Evolutionary conservation across 2,329 filamentous ascomycete genomes (phyloP).

Genomic region (Talaromyces atroroseus): DNA sequence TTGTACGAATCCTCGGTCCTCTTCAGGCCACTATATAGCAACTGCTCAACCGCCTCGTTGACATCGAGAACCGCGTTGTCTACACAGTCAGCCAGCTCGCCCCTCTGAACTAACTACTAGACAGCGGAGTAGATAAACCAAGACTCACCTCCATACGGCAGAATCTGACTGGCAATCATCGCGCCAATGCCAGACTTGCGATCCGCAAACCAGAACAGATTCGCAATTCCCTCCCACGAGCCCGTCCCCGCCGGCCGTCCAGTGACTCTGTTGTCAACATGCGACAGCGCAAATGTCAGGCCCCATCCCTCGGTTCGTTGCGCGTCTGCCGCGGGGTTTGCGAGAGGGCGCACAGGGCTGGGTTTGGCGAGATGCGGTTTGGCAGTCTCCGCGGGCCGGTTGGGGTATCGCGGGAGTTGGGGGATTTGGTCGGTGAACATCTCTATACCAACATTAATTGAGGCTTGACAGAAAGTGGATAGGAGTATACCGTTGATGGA

Average conservation of each 20-base stretch:
- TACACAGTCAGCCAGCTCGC: background rate
- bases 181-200: slow-evolving; percentile 52
- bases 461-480: background rate
- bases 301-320: slow-evolving; percentile 59
- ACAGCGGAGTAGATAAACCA: too few relatives aligned
- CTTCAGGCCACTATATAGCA: slow-evolving; percentile 5
- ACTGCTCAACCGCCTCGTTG: slow-evolving; percentile 7
- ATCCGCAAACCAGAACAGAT: slow-evolving; percentile 57
- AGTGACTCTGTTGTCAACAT: slow-evolving; percentile 32
- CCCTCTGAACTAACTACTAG: background rate
- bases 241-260: slow-evolving; percentile 46
- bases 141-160: slow-evolving; percentile 39
- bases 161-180: slow-evolving; percentile 46
- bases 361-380: slow-evolving; percentile 48
- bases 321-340: background rate
- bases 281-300: slow-evolving; percentile 53
- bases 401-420: slow-evolving; percentile 49
- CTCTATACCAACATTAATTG: slow-evolving; percentile 18
- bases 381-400: slow-evolving; percentile 41
- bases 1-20: slow-evolving; percentile 3
- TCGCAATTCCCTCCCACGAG: slow-evolving; percentile 53
- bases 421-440: slow-evolving; percentile 60
- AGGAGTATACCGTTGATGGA: slow-evolving; percentile 43
- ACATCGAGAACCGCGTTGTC: slow-evolving; percentile 10
- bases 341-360: background rate